Percentiles rank a stretch among this genome's conserved stretches.
phyloP scores from a whole-genome alignment of 2,329 filamentous ascomycete species.

The Moelleriella libera region DNA sequence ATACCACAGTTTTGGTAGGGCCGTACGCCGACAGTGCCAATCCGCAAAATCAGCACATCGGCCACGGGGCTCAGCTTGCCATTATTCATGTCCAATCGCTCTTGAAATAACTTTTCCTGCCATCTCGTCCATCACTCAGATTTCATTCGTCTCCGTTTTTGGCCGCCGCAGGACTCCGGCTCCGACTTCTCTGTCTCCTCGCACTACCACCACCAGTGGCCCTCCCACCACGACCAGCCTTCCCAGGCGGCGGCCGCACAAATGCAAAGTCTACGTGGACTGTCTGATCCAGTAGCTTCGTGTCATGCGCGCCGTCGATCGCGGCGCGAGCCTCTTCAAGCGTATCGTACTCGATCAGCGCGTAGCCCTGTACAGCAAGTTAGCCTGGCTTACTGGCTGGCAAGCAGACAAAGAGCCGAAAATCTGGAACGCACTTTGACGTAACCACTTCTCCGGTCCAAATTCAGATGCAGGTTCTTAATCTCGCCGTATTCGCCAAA shows the following conservation, averaged over 20 bases:
- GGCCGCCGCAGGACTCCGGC: constrained; percentile 28
- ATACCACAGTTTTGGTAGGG: too few species aligned
- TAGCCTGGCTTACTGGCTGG: not conserved
- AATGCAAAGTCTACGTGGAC: constrained; percentile 76
- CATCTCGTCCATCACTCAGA: not conserved
- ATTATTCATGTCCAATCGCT: too few species aligned
- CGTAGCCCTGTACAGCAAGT: constrained; percentile 51
- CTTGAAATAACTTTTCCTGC: not conserved
- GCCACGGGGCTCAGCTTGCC: too few species aligned
- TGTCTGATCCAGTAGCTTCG: constrained; percentile 69
- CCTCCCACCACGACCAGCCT: constrained; percentile 22
- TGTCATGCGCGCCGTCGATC: constrained; percentile 64
- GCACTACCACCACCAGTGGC: constrained; percentile 16
- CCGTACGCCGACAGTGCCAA: too few species aligned
- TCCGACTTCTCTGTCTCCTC: constrained; percentile 31
- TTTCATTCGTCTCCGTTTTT: constrained; percentile 18
- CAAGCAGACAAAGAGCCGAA: not conserved
- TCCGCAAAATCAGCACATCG: too few species aligned
- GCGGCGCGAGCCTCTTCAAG: constrained; percentile 68
- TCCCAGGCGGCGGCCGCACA: constrained; percentile 58
- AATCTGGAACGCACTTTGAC: constrained; percentile 49
- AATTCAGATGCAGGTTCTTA: constrained; percentile 73
- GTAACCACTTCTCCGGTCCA: constrained; percentile 71
- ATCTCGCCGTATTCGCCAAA: constrained; percentile 79
- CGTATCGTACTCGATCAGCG: constrained; percentile 71